These are phyloP conservation scores for Tubosaeta sp. DNA, from an alignment of 768 basidiomycete genomes.

Conservation along the genomic window DNA sequence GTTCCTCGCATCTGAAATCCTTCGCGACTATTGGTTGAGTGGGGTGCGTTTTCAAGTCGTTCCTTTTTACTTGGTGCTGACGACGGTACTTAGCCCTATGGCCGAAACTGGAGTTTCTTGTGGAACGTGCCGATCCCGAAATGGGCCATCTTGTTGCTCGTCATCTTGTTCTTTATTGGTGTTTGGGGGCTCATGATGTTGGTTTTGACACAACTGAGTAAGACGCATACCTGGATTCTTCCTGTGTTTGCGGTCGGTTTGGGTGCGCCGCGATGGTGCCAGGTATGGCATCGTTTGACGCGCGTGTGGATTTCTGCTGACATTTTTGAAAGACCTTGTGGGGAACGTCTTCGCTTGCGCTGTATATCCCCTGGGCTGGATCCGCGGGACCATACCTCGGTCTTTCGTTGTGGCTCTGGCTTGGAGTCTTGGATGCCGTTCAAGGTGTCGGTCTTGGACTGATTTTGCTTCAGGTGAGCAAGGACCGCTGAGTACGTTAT, in stretches of 20 bases:
- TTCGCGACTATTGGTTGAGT: constrained; percentile 91
- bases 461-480: constrained; percentile 67
- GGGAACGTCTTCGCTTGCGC: constrained; percentile 90
- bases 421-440: constrained; percentile 89
- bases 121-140: constrained; percentile 82
- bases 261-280: constrained; percentile 93
- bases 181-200: constrained; percentile 77
- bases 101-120: constrained; percentile 92
- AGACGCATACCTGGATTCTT: constrained; percentile 92
- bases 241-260: constrained; percentile 95
- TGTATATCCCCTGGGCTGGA: constrained; percentile 95
- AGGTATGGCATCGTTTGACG: constrained; percentile 40
- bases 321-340: constrained; percentile 64
- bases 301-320: neutral
- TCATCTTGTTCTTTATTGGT: constrained; percentile 80
- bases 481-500: neutral
- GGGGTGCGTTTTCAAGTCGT: constrained; percentile 48
- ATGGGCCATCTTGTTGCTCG: constrained; percentile 77
- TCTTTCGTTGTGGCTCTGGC: constrained; percentile 89
- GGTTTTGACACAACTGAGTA: constrained; percentile 80
- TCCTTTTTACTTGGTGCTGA: constrained; percentile 8
- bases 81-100: constrained; percentile 58
- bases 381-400: constrained; percentile 82
- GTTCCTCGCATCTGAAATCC: constrained; percentile 87
- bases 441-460: constrained; percentile 93